Evolutionary conservation across 345 rosid genomes (phyloP).

Genomic region (Tarenaya hassleriana): DNA sequence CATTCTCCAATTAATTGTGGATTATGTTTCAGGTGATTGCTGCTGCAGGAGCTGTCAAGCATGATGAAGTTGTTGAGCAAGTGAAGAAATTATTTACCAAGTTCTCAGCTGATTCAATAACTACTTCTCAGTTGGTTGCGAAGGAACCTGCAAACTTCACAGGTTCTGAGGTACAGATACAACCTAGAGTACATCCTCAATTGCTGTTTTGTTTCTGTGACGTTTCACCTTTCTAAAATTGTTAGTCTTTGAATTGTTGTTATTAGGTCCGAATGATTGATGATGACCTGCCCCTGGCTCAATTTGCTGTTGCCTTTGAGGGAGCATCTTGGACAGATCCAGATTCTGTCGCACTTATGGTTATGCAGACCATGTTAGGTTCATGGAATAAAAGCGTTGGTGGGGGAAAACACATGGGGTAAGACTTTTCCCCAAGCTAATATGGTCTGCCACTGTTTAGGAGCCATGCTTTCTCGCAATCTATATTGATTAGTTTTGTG

Average conservation of each 20-base stretch:
- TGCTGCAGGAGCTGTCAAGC: constrained; percentile 98
- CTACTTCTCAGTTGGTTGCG: constrained; percentile 78
- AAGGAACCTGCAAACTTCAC: constrained; percentile 85
- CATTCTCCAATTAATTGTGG: background rate
- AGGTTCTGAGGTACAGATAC: constrained; percentile 82
- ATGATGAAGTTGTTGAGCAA: constrained; percentile 89
- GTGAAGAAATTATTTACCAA: constrained; percentile 76
- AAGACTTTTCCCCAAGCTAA: constrained; percentile 24
- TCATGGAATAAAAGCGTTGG: constrained; percentile 84
- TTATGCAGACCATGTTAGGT: constrained; percentile 98
- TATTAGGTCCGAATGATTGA: constrained; percentile 86
- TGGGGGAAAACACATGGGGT: constrained; percentile 99
- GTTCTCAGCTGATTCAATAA: constrained; percentile 72
- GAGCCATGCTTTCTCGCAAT: background rate
- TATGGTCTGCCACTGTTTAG: background rate
- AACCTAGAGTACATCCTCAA: constrained; percentile 3
- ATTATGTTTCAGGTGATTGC: constrained; percentile 58
- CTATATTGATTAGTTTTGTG: constrained; percentile 22
- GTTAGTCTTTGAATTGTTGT: background rate
- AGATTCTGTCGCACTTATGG: constrained; percentile 92
- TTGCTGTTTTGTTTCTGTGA: background rate
- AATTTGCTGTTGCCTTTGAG: constrained; percentile 92
- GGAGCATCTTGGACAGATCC: constrained; percentile 99
- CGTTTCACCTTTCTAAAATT: constrained; percentile 10
- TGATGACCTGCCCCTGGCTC: constrained; percentile 93